These are phyloP conservation scores for Corchorus capsularis DNA, from an alignment of 345 rosid genomes.

Conservation along the genomic window DNA sequence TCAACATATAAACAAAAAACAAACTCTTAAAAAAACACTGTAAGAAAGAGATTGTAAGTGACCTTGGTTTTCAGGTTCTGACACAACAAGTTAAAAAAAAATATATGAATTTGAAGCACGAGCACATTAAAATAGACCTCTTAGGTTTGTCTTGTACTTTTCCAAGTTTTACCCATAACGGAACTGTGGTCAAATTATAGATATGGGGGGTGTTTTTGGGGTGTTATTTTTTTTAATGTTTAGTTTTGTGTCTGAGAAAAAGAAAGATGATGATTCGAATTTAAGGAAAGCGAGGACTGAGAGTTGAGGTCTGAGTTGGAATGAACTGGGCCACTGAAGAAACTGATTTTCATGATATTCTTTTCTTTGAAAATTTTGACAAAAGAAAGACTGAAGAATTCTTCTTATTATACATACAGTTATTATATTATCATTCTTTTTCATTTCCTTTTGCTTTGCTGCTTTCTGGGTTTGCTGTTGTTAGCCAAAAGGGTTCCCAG, in stretches of 20 bases:
- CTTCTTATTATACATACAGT: background rate
- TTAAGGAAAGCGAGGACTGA: slow-evolving; percentile 16
- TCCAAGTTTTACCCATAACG: slow-evolving; percentile 20
- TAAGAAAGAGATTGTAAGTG: slow-evolving; percentile 27
- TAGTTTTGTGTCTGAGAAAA: background rate
- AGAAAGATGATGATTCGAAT: slow-evolving; percentile 15
- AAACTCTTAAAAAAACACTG: background rate
- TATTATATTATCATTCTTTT: background rate
- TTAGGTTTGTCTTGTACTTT: slow-evolving; percentile 27
- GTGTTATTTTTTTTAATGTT: background rate
- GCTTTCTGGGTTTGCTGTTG: background rate
- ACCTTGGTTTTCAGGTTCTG: slow-evolving; percentile 41
- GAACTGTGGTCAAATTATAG: slow-evolving; percentile 27
- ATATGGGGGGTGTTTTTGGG: background rate
- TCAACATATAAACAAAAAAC: slow-evolving; percentile 30
- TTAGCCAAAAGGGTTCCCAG: background rate
- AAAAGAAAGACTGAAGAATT: background rate
- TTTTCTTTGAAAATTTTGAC: background rate
- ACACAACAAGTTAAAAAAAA: slow-evolving; percentile 23
- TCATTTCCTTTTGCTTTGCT: background rate
- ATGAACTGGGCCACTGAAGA: background rate
- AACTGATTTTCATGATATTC: background rate
- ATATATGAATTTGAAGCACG: slow-evolving; percentile 41
- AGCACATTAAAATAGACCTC: slow-evolving; percentile 41
- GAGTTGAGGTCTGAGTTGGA: background rate